These are phyloP conservation scores for Spencermartinsiella europaea DNA, from an alignment of 805 yeast species.

Conservation along the genomic window DNA sequence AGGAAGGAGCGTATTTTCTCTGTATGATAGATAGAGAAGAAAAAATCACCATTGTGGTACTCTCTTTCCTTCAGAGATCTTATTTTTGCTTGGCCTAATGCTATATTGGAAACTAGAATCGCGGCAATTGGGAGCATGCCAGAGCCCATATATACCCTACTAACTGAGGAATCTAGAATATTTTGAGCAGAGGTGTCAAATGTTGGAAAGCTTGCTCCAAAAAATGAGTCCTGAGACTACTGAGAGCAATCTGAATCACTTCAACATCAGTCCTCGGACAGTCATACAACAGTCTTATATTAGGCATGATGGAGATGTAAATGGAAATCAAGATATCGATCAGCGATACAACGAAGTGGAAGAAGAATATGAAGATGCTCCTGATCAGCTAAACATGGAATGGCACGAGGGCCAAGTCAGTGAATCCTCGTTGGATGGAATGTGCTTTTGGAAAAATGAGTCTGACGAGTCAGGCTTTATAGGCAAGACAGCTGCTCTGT, in stretches of 20 bases:
- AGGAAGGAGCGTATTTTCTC: too few species aligned
- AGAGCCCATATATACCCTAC: too few species aligned
- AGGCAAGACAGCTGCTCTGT: slow-evolving; percentile 20
- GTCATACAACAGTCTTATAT: too few species aligned
- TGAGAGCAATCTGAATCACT: slow-evolving; percentile 47
- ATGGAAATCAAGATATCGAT: too few species aligned
- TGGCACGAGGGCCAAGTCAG: slow-evolving; percentile 53
- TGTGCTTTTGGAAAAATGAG: slow-evolving; percentile 53
- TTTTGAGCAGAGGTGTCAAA: slow-evolving; percentile 35
- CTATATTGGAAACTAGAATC: too few species aligned
- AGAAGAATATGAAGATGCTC: slow-evolving; percentile 28
- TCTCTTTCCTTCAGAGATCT: too few species aligned
- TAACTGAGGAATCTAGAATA: slow-evolving; percentile 44
- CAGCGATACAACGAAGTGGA: slow-evolving; percentile 41
- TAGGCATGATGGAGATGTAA: too few species aligned
- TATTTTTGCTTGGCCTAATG: too few species aligned
- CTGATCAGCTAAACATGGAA: slow-evolving; percentile 20
- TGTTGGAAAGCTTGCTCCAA: slow-evolving; percentile 39
- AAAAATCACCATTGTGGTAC: too few species aligned
- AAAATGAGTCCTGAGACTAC: slow-evolving; percentile 41
- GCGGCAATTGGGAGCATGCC: too few species aligned
- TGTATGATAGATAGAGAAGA: too few species aligned
- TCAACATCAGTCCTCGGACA: too few species aligned
- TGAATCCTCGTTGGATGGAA: slow-evolving; percentile 41
- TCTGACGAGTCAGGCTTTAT: slow-evolving; percentile 33